Base-by-base conservation (phyloP, 73 alveolate genomes). In the Blepharisma japonicum region DNA sequence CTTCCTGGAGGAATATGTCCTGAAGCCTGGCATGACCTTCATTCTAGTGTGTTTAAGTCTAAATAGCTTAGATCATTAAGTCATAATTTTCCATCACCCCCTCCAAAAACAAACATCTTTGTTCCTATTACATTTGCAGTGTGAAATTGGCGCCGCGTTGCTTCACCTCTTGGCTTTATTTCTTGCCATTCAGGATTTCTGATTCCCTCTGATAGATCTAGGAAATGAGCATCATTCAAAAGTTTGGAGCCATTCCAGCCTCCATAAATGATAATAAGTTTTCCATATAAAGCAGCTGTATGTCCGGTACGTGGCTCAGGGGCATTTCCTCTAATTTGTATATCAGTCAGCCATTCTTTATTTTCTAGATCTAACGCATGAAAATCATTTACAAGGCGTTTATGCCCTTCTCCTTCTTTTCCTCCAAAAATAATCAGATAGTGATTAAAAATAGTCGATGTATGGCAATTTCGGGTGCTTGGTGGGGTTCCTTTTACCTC, bases 221-320 rank as follows among this genome's bases (percentile, higher is more conserved):
- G 61, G 56, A 83, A 79, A 18, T 85, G 83, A 68, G 83, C 68
- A 71, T 90, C 97, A 51, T 91, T 84, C 6, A 90, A 81, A 68
- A 90, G 94, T 46, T 84, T 78, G 79, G 78, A 84, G n/a, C 97
- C 97, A 77, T 90, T 87, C 92, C 97, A 90, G 21, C 97, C 97
- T 18, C 97, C 97, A 80, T 90, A 88, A 54, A 87, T 87, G 7
- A 90, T 72, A 45, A 90, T 90, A 25, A 74, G 74, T 21, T 81
- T 81, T 45, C 83, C 67, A 84, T 90, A 90, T 7, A 83, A 80
- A 68, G 87, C 79, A 25, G 93, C 90, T 32, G 92, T 88, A 45
- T 90, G 97, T 2, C 97, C 97, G 94, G 87, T 90, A 74, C 97
- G 48, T 7, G 89, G 94, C 67, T 87, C 81, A 18, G 97, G 94